These are phyloP conservation scores for Datisca glomerata DNA, from an alignment of 306 rosid species.

Conservation along the genomic window DNA sequence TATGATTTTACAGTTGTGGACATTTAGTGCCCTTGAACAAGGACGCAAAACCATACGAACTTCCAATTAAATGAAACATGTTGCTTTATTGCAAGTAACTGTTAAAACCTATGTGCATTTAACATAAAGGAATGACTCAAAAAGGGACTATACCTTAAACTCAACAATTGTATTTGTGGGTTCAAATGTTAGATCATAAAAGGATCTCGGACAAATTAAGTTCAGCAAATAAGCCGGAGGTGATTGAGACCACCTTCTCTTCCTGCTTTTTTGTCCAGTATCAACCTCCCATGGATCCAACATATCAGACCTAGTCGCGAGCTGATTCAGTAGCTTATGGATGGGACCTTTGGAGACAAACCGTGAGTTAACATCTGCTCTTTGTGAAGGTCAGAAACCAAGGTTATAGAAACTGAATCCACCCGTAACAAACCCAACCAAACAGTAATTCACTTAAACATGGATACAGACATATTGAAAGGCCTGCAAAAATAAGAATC, in stretches of 20 bases:
- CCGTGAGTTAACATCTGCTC: conserved; percentile 70
- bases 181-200: conserved; percentile 72
- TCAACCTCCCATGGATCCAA: conserved; percentile 26
- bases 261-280: conserved; percentile 33
- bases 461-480: conserved; percentile 93
- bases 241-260: conserved; percentile 56
- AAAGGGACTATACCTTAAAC: conserved; percentile 53
- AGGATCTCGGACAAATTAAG: conserved; percentile 59
- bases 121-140: conserved; percentile 1
- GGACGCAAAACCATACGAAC: too few relatives aligned
- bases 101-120: not conserved
- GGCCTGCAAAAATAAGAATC: conserved; percentile 46
- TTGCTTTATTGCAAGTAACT: not conserved
- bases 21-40: too few relatives aligned
- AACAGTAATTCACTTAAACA: conserved; percentile 25
- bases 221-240: conserved; percentile 65
- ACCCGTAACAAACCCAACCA: conserved; percentile 17
- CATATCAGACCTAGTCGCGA: conserved; percentile 49
- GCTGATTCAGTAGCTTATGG: conserved; percentile 72
- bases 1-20: too few relatives aligned
- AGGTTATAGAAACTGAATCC: conserved; percentile 12
- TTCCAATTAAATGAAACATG: not conserved
- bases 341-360: conserved; percentile 81
- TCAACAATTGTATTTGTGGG: conserved; percentile 74
- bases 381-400: conserved; percentile 41